These are phyloP conservation scores for Angophora floribunda DNA, from an alignment of 345 rosid genomes.

Conservation along the genomic window DNA sequence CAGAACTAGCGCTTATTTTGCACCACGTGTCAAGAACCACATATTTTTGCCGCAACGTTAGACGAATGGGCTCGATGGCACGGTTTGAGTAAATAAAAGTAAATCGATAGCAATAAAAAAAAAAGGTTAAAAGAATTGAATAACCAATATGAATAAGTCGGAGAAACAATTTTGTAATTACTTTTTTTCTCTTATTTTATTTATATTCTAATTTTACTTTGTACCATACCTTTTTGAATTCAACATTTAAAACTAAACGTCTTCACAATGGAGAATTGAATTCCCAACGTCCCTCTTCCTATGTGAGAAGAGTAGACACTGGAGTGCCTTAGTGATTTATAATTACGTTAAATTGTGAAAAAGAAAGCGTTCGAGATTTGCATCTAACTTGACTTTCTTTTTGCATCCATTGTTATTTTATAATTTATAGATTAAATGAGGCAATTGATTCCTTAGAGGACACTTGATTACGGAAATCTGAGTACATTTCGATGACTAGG, in stretches of 20 bases:
- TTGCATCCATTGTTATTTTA: neutral
- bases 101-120: neutral
- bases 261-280: too few species aligned
- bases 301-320: too few species aligned
- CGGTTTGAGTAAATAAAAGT: neutral
- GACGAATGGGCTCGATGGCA: neutral
- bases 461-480: fast-evolving
- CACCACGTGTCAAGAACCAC: neutral
- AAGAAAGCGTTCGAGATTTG: neutral
- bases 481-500: neutral
- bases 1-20: neutral
- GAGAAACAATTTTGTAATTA: neutral
- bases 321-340: too few species aligned
- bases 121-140: neutral
- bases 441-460: neutral
- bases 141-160: neutral
- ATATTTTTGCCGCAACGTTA: neutral
- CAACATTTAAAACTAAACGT: too few species aligned
- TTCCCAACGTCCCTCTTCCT: too few species aligned
- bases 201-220: too few species aligned
- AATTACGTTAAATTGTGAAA: neutral
- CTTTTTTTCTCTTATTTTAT: too few species aligned
- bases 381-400: neutral
- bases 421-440: neutral
- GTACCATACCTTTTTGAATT: too few species aligned